phyloP scores from a whole-genome alignment of 2,329 filamentous ascomycete genomes.

The Didymella exigua region DNA sequence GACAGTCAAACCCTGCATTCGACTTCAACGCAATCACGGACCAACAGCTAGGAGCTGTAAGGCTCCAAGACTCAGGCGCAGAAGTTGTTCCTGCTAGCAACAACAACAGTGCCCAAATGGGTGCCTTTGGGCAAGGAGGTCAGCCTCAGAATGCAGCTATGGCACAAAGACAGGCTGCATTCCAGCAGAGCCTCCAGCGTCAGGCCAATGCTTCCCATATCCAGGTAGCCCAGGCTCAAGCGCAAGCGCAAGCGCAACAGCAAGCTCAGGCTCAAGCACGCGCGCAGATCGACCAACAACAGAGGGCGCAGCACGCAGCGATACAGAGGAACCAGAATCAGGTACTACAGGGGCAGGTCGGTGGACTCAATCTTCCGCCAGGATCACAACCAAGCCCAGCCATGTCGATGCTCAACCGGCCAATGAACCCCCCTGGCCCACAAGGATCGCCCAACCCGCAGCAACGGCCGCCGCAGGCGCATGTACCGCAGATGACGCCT shows the following conservation, averaged over 20 bases:
- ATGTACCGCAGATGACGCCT: conserved; percentile 45
- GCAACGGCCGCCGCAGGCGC: conserved; percentile 43
- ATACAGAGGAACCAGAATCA: conserved; percentile 37
- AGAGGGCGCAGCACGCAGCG: conserved; percentile 47
- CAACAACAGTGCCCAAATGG: conserved; percentile 52
- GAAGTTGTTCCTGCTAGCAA: conserved; percentile 69
- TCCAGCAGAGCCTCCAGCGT: conserved; percentile 42
- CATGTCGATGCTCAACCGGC: conserved; percentile 57
- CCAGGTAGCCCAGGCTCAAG: conserved; percentile 39
- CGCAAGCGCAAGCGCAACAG: conserved; percentile 37
- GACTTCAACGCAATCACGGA: conserved; percentile 63
- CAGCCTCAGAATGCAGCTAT: conserved; percentile 35
- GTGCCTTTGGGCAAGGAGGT: conserved; percentile 38
- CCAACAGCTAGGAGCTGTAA: conserved; percentile 66
- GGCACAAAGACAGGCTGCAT: conserved; percentile 38
- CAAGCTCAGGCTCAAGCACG: conserved; percentile 27
- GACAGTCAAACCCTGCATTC: conserved; percentile 43
- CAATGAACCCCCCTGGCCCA: conserved; percentile 55
- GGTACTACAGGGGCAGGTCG: conserved; percentile 43
- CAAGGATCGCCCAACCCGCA: conserved; percentile 42
- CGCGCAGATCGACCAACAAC: conserved; percentile 33
- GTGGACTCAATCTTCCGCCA: conserved; percentile 52
- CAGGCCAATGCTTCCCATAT: conserved; percentile 36
- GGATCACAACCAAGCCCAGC: conserved; percentile 52
- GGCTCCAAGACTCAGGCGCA: conserved; percentile 65